Evolutionary conservation across 345 rosid genomes (phyloP).

Genomic region (Euclidium syriacum): DNA sequence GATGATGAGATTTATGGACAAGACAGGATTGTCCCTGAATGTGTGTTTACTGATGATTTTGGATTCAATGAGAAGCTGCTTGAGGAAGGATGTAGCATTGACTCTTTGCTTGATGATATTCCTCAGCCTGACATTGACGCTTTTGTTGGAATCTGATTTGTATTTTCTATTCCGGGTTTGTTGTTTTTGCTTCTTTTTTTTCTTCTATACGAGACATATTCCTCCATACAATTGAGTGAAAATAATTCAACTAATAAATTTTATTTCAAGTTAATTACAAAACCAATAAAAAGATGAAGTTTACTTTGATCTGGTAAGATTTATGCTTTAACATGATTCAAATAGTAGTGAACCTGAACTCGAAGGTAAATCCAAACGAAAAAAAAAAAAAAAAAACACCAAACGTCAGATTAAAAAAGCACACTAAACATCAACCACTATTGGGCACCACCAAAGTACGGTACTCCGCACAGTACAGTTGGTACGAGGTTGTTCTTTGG

Average conservation of each 20-base stretch:
- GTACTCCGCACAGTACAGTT: constrained; percentile 25
- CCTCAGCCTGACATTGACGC: constrained; percentile 35
- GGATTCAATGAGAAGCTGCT: constrained; percentile 58
- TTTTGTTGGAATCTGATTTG: constrained; percentile 28
- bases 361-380: no score
- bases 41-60: constrained; percentile 48
- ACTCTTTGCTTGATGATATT: constrained; percentile 61
- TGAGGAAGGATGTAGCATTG: constrained; percentile 56
- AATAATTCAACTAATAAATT: background rate
- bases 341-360: no score
- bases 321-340: background rate
- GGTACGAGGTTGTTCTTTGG: constrained; percentile 15
- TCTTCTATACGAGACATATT: background rate
- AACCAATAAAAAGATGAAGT: background rate
- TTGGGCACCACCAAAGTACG: constrained; percentile 14
- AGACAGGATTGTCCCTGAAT: constrained; percentile 48
- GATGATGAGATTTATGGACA: constrained; percentile 20
- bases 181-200: background rate
- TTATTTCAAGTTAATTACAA: background rate
- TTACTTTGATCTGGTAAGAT: background rate
- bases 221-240: background rate
- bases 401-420: no score
- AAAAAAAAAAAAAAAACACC: no score
- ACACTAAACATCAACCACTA: no score
- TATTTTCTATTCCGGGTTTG: background rate